Conservation (phyloP, 163 green algal species). For the Chloroidium sp. region DNA sequence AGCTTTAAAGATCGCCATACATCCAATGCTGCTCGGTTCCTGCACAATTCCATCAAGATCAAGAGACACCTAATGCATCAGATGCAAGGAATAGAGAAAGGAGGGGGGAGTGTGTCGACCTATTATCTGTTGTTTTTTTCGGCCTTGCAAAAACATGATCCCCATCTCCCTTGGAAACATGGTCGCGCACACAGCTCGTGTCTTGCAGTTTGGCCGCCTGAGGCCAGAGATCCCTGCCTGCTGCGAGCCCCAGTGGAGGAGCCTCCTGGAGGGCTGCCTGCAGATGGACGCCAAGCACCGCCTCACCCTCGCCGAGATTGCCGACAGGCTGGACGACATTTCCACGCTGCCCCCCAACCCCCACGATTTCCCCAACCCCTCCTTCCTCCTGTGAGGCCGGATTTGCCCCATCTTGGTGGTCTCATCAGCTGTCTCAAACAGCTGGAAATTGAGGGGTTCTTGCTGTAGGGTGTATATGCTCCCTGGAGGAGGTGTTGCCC, state of each 20-base stretch:
- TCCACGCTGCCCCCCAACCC: background rate
- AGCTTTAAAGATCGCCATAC: background rate
- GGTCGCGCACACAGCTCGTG: background rate
- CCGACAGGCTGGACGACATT: background rate
- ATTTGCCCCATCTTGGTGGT: no score
- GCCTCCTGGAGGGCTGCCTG: slow-evolving; percentile 60
- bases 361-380: no score
- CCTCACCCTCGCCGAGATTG: background rate
- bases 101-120: background rate
- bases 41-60: background rate
- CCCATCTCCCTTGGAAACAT: background rate
- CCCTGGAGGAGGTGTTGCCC: no score
- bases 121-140: background rate
- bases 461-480: no score
- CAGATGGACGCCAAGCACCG: slow-evolving; percentile 27
- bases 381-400: no score
- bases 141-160: background rate
- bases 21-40: background rate
- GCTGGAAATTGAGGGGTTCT: no score
- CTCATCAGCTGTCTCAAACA: no score
- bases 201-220: background rate
- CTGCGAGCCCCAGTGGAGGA: slow-evolving; percentile 70
- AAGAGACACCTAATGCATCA: no score
- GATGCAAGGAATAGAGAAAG: background rate
- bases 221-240: slow-evolving; percentile 46